Percentiles rank a stretch among this genome's conserved stretches.
Evolutionary conservation across 352 stramenopile species (phyloP).

Genomic region (Globisporangium middletonii): DNA sequence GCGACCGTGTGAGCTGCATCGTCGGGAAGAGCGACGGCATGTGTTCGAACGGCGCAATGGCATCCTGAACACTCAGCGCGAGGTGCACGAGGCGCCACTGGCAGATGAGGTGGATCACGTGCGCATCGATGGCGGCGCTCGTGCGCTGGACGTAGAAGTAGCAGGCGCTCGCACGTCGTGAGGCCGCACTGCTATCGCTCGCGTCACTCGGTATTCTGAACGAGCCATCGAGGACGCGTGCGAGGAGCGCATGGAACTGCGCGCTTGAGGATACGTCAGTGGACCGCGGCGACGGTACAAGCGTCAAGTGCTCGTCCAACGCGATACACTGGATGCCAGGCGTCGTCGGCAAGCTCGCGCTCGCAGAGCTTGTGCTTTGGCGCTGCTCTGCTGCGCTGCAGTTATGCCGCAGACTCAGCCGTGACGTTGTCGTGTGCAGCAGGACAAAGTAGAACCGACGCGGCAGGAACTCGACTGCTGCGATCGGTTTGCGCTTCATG

Average conservation of each 20-base stretch:
- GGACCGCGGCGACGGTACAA: neutral
- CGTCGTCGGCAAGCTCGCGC: slow-evolving; percentile 20
- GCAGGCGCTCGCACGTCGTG: slow-evolving; percentile 13
- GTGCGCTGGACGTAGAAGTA: slow-evolving; percentile 49
- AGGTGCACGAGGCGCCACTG: slow-evolving; percentile 57
- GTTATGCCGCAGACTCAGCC: slow-evolving; percentile 7
- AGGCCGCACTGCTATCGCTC: neutral
- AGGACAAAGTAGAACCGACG: slow-evolving; percentile 49
- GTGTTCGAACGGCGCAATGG: slow-evolving; percentile 50
- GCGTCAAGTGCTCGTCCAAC: slow-evolving; percentile 27
- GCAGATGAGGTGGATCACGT: slow-evolving; percentile 46
- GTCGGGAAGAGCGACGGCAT: slow-evolving; percentile 32
- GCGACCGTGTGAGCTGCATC: neutral
- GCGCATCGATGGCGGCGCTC: slow-evolving; percentile 29
- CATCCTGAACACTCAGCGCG: slow-evolving; percentile 31
- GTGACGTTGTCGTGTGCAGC: slow-evolving; percentile 24
- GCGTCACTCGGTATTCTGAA: neutral
- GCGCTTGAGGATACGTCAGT: slow-evolving; percentile 17
- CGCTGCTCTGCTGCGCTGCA: neutral
- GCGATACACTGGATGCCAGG: slow-evolving; percentile 40
- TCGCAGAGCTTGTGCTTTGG: too few species aligned
- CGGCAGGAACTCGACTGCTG: slow-evolving; percentile 57
- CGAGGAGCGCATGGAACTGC: slow-evolving; percentile 50
- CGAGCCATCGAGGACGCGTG: slow-evolving; percentile 10
- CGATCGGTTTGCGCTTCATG: slow-evolving; percentile 45